Conservation (phyloP, 345 rosid species). For the Ceriops zippeliana region DNA sequence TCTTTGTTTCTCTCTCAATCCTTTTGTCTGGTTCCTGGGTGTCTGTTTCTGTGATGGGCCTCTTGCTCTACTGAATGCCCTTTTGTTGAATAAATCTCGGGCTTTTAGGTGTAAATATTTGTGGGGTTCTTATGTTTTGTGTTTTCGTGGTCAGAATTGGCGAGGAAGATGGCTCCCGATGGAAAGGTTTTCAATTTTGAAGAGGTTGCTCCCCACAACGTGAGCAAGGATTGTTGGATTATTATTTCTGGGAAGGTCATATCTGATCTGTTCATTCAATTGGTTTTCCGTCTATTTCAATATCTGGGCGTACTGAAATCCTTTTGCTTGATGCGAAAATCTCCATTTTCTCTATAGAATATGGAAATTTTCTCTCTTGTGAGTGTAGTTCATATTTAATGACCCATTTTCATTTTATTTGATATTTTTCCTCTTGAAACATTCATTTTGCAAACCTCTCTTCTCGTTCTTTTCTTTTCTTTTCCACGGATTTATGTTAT, state of each 20-base stretch:
- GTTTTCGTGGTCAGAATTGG: slow-evolving; percentile 25
- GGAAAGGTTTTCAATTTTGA: slow-evolving; percentile 55
- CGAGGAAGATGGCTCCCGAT: slow-evolving; percentile 57
- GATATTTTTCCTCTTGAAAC: too few relatives aligned
- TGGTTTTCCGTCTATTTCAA: neutral
- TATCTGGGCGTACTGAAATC: neutral
- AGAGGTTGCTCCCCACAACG: slow-evolving; percentile 75
- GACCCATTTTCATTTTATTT: neutral
- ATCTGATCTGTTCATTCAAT: slow-evolving; percentile 21
- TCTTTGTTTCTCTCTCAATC: neutral
- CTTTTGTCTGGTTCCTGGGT: neutral
- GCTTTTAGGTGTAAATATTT: neutral
- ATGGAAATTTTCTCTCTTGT: neutral
- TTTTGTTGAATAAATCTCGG: neutral
- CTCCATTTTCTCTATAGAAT: neutral
- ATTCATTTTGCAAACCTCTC: too few relatives aligned
- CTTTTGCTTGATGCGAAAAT: slow-evolving; percentile 13
- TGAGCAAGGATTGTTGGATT: slow-evolving; percentile 91
- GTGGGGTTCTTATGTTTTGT: slow-evolving; percentile 19
- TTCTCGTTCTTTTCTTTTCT: too few relatives aligned
- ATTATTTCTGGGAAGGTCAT: slow-evolving; percentile 83
- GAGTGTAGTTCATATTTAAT: neutral
- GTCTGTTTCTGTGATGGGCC: too few relatives aligned
- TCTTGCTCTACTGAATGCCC: neutral
- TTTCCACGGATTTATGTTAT: too few relatives aligned